These are phyloP conservation scores for Sordariomycetes sp. DNA, from an alignment of 2,329 filamentous ascomycete genomes.

Conservation along the genomic window DNA sequence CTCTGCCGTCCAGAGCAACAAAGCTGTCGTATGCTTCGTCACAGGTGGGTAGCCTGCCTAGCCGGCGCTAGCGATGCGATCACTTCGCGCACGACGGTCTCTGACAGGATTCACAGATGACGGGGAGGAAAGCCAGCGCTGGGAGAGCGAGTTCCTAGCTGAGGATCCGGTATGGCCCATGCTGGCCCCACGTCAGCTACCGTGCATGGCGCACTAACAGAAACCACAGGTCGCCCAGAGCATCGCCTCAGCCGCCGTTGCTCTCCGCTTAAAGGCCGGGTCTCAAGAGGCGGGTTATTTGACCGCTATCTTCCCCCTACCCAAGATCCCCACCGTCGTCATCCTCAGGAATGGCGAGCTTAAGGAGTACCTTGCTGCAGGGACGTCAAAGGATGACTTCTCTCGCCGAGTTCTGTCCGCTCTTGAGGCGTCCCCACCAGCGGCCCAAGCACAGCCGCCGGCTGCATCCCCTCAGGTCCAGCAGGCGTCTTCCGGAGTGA, in stretches of 20 bases:
- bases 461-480: slow-evolving; percentile 5
- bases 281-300: slow-evolving; percentile 76
- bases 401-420: slow-evolving; percentile 27
- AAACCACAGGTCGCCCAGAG: slow-evolving; percentile 31
- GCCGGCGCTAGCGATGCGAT: not conserved
- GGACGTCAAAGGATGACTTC: slow-evolving; percentile 56
- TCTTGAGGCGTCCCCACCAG: slow-evolving; percentile 15
- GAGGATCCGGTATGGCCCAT: slow-evolving; percentile 38
- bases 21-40: slow-evolving; percentile 78
- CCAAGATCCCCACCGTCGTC: slow-evolving; percentile 66
- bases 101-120: slow-evolving; percentile 41
- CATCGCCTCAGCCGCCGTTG: slow-evolving; percentile 53
- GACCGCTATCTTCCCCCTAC: slow-evolving; percentile 72
- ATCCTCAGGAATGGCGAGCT: slow-evolving; percentile 71
- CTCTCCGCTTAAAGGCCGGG: slow-evolving; percentile 59
- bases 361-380: slow-evolving; percentile 63
- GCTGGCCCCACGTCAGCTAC: not conserved
- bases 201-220: not conserved
- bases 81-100: not conserved
- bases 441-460: slow-evolving; percentile 8
- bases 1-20: slow-evolving; percentile 61
- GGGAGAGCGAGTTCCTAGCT: slow-evolving; percentile 60
- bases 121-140: slow-evolving; percentile 54
- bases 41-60: slow-evolving; percentile 42
- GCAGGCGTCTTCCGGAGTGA: not conserved